Evolutionary conservation across 2,329 filamentous ascomycete species (phyloP), one percentile per base, ranked within the genome.

Genomic region (Sporothrix luriei): DNA sequence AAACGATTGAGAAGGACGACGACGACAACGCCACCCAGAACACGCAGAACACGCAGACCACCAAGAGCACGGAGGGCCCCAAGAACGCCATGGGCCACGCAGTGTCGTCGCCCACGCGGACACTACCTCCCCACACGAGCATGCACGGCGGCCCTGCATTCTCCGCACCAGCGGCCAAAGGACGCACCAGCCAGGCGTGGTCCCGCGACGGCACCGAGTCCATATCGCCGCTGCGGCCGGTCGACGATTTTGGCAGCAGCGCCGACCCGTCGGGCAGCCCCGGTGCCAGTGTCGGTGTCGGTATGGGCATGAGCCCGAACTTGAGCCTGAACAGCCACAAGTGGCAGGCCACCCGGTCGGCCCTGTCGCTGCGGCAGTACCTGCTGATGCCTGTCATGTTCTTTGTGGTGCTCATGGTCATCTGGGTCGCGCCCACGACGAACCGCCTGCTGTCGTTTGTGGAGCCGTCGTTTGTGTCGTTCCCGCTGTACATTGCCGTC

Each of bases 321-420:
- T 7, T 7, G 33, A 33, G 33, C 33, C 33, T 33, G 1, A 38
- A n/a, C 24, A 54, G 10, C 43, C 51, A 21, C 52, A 66, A 49
- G 16, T 71, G 64, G 71, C 67, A 71, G 29, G 71, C 74, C 19
- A 72, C 68, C 40, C 74, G 74, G 16, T 76, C 77, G 10, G 74
- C 76, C 2, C 73, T 80, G 0, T 80, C 79, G 0, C 76, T 80
- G 52, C 72, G 78, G 11, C 78, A 80, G 68, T 80, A 79, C 68
- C 74, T 80, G 16, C 74, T 80, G 19, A 80, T 80, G 79, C 79
- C 78, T 0, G 74, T 78, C 3, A 72, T 80, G 21, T 79, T 80
- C 70, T 79, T 79, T 66, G 71, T 80, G 2, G 78, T 77, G 5
- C 71, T 79, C 33, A 68, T 80, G 16, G 72, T 74, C 9, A 77